Evolutionary conservation across 2,329 filamentous ascomycete genomes (phyloP), one percentile per base, ranked within the genome.

Genomic region (Xylaria sp.): DNA sequence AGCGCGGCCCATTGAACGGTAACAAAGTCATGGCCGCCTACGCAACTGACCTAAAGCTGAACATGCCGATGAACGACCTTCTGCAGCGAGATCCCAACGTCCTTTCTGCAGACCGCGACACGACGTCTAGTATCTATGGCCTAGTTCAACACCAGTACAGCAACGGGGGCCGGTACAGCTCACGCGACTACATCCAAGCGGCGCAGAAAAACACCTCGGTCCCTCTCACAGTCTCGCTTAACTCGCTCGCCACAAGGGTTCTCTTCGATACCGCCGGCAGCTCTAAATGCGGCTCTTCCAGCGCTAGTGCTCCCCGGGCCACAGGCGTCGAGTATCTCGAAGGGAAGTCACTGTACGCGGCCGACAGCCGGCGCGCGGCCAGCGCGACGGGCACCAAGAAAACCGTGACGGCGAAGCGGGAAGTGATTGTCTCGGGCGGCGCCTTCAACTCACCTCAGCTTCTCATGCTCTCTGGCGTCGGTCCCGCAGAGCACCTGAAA

Each of bases 141-240:
- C 21, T 69, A n/a, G 66, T 67, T 21, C 50, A 50, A 12, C 67
- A 69, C 51, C 63, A 62, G 17, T 63, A 54, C 25, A 61, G 9
- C 11, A 58, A 38, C 37, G 53, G 61, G 14, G 25, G 38, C 12
- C 64, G 67, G 28, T 69, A 75, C 35, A 84, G 82, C 57, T 77
- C 83, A 42, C 83, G 78, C 69, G 84, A 85, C 59, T 81, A 78
- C 71, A 84, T 81, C 56, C 31, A 80, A 73, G 62, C 83, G 65
- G 54, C 76, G 78, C 68, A 80, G 73, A 64, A 82, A 71, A 8
- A 78, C 77, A 57, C 82, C 70, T 61, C 77, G 73, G 54, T 83
- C 78, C 1, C 80, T 76, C 56, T 83, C 72, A 67, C 77, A 69
- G 42, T 69, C n/a, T 65, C 65, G 15, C 49, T 69, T 21, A 63